Conservation (phyloP, 768 basidiomycete genomes). For the Pleurotus platypus region DNA sequence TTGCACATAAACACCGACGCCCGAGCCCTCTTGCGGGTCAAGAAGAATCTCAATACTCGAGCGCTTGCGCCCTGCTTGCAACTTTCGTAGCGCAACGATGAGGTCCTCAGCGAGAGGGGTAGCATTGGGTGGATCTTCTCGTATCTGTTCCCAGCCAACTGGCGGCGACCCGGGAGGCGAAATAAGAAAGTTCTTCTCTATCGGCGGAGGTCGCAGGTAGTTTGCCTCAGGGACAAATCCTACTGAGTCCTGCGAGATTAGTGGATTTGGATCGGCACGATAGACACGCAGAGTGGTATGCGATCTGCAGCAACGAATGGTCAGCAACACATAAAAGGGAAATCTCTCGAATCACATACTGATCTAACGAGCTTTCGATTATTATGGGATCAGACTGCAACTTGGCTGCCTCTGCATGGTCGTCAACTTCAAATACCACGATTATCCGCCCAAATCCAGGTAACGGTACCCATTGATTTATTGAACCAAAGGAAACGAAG, state of each 20-base stretch:
- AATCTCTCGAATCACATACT: constrained; percentile 36
- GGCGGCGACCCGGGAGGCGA: constrained; percentile 98
- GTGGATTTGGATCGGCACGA: constrained; percentile 68
- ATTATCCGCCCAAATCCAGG: constrained; percentile 79
- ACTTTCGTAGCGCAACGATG: constrained; percentile 67
- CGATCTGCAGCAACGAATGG: constrained; percentile 30
- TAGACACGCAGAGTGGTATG: constrained; percentile 61
- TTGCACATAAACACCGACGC: constrained; percentile 78
- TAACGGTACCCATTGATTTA: constrained; percentile 91
- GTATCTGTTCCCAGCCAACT: constrained; percentile 91
- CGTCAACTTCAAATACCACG: constrained; percentile 67
- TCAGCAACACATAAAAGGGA: constrained; percentile 9
- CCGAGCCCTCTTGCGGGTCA: constrained; percentile 64
- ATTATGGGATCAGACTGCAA: constrained; percentile 58
- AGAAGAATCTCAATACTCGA: constrained; percentile 54
- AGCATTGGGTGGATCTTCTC: constrained; percentile 86
- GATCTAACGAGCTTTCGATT: constrained; percentile 46
- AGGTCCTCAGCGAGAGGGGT: constrained; percentile 86
- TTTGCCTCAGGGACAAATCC: constrained; percentile 35
- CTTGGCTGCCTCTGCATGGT: constrained; percentile 68
- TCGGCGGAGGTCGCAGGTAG: constrained; percentile 71
- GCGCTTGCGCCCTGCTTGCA: constrained; percentile 49
- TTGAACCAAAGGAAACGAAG: constrained; percentile 73
- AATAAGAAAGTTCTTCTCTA: constrained; percentile 94
- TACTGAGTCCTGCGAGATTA: constrained; percentile 32